These are phyloP conservation scores for Eucalyptus sp. DNA, from an alignment of 345 rosid genomes.

Conservation along the genomic window DNA sequence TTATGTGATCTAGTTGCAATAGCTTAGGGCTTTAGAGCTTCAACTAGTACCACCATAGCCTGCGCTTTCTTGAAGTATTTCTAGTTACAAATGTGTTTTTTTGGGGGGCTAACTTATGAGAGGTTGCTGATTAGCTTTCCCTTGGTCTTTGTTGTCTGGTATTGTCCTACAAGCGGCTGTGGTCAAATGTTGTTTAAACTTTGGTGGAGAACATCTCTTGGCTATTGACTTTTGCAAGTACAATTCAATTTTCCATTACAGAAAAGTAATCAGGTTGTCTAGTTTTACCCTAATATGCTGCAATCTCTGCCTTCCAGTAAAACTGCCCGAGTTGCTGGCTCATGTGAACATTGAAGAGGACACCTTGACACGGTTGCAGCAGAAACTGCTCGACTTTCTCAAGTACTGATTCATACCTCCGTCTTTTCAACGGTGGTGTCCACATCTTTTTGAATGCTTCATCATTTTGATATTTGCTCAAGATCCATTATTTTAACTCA, in stretches of 20 bases:
- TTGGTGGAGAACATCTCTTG: neutral
- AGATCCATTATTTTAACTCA: neutral
- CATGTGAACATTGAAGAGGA: constrained; percentile 89
- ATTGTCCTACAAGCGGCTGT: neutral
- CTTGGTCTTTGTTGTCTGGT: neutral
- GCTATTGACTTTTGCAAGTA: neutral
- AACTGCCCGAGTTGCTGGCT: constrained; percentile 82
- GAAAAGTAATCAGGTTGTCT: neutral
- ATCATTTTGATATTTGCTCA: neutral
- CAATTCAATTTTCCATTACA: neutral
- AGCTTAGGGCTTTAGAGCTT: neutral
- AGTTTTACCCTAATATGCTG: neutral
- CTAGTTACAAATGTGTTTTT: neutral
- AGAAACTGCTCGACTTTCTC: constrained; percentile 74
- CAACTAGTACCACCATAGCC: neutral
- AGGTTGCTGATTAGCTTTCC: neutral
- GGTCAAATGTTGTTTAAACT: neutral
- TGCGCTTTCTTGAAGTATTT: neutral
- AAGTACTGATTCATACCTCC: constrained; percentile 24
- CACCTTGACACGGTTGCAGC: constrained; percentile 66
- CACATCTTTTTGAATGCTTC: neutral
- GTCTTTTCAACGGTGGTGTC: neutral
- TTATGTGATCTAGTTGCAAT: neutral
- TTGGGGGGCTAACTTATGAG: neutral
- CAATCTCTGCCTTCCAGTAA: constrained; percentile 38